phyloP scores from a whole-genome alignment of 371 early-diverging fungal genomes.

The Apophysomyces variabilis region DNA sequence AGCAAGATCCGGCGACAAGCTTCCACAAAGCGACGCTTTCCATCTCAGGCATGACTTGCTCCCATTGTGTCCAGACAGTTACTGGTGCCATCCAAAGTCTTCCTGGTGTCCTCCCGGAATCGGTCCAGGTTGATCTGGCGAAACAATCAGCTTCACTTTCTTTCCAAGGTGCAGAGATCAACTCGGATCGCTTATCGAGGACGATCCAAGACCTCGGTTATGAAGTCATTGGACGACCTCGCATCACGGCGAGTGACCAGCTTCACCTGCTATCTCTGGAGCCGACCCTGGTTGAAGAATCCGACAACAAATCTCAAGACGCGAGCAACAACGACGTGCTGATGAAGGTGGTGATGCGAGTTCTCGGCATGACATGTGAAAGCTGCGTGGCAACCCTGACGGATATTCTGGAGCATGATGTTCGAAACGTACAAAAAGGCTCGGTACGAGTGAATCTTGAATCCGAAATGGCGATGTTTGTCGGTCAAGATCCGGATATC shows the following conservation, averaged over 20 bases:
- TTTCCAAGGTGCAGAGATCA: conserved; percentile 30
- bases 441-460: conserved; percentile 46
- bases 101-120: conserved; percentile 55
- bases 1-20: conserved; percentile 9
- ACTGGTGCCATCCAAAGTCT: conserved; percentile 42
- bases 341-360: conserved; percentile 53
- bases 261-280: not conserved
- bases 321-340: conserved; percentile 5
- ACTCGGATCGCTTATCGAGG: conserved; percentile 35
- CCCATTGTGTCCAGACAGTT: conserved; percentile 75
- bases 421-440: conserved; percentile 32
- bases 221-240: conserved; percentile 48
- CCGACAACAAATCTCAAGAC: not conserved
- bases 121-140: conserved; percentile 53
- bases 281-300: not conserved
- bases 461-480: conserved; percentile 54
- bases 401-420: conserved; percentile 31
- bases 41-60: conserved; percentile 84
- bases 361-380: conserved; percentile 42
- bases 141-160: conserved; percentile 47
- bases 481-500: conserved; percentile 34
- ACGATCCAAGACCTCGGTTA: conserved; percentile 69
- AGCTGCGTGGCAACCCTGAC: conserved; percentile 42
- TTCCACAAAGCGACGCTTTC: conserved; percentile 33
- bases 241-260: conserved; percentile 15